phyloP scores from a whole-genome alignment of 2,329 filamentous ascomycete genomes.

The Geosmithia flava region DNA sequence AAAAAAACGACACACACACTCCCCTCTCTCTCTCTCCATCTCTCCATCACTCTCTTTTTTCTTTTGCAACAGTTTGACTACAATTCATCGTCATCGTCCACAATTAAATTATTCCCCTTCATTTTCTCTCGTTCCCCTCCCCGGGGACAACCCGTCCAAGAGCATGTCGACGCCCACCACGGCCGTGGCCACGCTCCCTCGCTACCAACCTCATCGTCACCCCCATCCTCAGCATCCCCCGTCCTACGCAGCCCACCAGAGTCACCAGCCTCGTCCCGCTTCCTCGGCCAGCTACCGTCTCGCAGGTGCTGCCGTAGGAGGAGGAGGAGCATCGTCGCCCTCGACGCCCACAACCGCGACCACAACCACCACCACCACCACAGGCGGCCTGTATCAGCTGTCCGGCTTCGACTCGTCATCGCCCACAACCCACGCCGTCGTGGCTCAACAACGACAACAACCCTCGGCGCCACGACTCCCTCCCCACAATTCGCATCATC shows the following conservation, averaged over 20 bases:
- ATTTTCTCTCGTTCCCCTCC: no score
- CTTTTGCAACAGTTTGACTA: no score
- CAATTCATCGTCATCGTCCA: neutral
- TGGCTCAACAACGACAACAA: neutral
- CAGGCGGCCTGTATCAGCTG: constrained; percentile 2
- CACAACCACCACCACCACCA: neutral
- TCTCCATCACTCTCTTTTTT: no score
- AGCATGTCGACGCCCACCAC: constrained; percentile 73
- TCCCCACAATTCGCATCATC: neutral
- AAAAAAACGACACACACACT: no score
- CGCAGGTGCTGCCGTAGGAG: constrained; percentile 7
- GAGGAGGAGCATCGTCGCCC: constrained; percentile 2
- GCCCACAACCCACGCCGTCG: neutral
- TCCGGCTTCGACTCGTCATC: neutral
- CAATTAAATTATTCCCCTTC: no score
- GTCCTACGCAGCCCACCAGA: constrained; percentile 43
- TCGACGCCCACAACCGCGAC: constrained; percentile 8
- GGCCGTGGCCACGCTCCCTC: constrained; percentile 60
- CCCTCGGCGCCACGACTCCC: neutral
- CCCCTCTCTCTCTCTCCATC: no score
- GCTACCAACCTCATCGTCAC: constrained; percentile 55
- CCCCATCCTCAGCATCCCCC: constrained; percentile 52
- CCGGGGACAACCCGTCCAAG: neutral
- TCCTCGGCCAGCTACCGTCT: constrained; percentile 18
- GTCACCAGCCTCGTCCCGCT: constrained; percentile 14